These are phyloP conservation scores for Penicillium polonicum DNA, from an alignment of 2,329 filamentous ascomycete species.

Conservation along the genomic window DNA sequence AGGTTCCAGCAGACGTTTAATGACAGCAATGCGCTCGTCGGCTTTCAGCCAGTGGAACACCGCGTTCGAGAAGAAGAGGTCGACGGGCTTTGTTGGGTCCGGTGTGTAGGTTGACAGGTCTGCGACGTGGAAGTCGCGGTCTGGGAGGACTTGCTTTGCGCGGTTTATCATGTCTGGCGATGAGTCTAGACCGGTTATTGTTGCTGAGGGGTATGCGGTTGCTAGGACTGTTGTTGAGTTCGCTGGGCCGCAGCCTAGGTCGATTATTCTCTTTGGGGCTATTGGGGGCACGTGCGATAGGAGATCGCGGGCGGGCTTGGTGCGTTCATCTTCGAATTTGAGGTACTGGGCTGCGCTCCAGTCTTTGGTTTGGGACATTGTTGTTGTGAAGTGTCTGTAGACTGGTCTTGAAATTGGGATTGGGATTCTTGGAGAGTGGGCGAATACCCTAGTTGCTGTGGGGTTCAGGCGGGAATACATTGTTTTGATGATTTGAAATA, in stretches of 20 bases:
- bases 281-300: slow-evolving; percentile 48
- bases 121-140: slow-evolving; percentile 47
- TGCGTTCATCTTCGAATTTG: slow-evolving; percentile 56
- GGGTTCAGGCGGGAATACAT: background rate
- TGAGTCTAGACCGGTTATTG: slow-evolving; percentile 54
- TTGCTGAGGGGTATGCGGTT: slow-evolving; percentile 49
- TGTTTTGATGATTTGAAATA: background rate
- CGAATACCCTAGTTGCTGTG: background rate
- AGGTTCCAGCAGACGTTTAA: slow-evolving; percentile 45
- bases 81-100: slow-evolving; percentile 29
- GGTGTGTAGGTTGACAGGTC: slow-evolving; percentile 47
- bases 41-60: slow-evolving; percentile 59
- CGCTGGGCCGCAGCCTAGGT: slow-evolving; percentile 61
- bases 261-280: slow-evolving; percentile 49
- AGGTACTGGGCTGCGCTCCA: slow-evolving; percentile 60
- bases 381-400: background rate
- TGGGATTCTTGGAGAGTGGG: background rate
- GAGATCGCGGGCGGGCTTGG: slow-evolving; percentile 54
- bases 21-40: slow-evolving; percentile 45
- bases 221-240: slow-evolving; percentile 56
- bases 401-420: background rate
- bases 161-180: slow-evolving; percentile 56
- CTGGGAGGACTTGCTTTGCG: slow-evolving; percentile 45
- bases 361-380: slow-evolving; percentile 30
- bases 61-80: slow-evolving; percentile 58